A percentile compares a stretch with the other conserved stretches of the same genome.
Evolutionary conservation across 257 asterid species (phyloP).

Genomic region (Lavandula angustifolia): DNA sequence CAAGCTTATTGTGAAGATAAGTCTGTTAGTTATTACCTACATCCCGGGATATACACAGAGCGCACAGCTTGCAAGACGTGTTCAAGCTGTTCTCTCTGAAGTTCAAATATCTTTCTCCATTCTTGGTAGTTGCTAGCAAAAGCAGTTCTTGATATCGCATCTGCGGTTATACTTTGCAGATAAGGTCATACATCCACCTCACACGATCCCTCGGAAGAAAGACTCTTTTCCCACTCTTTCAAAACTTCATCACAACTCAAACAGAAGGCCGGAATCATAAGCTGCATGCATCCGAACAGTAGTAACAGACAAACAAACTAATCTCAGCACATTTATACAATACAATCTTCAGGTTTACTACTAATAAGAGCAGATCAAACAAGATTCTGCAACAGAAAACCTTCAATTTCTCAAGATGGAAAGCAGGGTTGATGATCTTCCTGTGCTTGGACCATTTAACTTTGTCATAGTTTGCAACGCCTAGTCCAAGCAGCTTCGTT

Average conservation of each 20-base stretch:
- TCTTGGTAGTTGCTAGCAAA: slow-evolving; percentile 60
- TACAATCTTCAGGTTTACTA: not conserved
- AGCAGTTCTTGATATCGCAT: slow-evolving; percentile 55
- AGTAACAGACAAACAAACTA: not conserved
- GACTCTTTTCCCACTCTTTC: slow-evolving; percentile 41
- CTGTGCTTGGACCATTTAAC: slow-evolving; percentile 58
- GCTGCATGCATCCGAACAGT: slow-evolving; percentile 34
- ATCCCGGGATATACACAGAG: slow-evolving; percentile 33
- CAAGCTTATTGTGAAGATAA: not conserved
- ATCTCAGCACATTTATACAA: not conserved
- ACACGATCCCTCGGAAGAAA: slow-evolving; percentile 38
- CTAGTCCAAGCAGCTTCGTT: slow-evolving; percentile 34
- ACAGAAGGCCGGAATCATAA: slow-evolving; percentile 49
- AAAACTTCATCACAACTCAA: slow-evolving; percentile 45
- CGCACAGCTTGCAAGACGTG: slow-evolving; percentile 21
- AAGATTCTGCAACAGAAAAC: slow-evolving; percentile 14
- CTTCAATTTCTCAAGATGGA: slow-evolving; percentile 51
- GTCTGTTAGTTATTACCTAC: slow-evolving; percentile 19
- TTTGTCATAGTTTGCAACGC: slow-evolving; percentile 39
- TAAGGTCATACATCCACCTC: slow-evolving; percentile 60
- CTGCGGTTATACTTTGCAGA: slow-evolving; percentile 41
- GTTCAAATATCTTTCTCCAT: slow-evolving; percentile 54
- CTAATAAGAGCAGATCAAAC: not conserved
- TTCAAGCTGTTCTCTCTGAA: slow-evolving; percentile 45
- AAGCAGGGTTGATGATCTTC: slow-evolving; percentile 53